These are phyloP conservation scores for Ogataea trehaloabstinens DNA, from an alignment of 805 yeast genomes.

Conservation along the genomic window DNA sequence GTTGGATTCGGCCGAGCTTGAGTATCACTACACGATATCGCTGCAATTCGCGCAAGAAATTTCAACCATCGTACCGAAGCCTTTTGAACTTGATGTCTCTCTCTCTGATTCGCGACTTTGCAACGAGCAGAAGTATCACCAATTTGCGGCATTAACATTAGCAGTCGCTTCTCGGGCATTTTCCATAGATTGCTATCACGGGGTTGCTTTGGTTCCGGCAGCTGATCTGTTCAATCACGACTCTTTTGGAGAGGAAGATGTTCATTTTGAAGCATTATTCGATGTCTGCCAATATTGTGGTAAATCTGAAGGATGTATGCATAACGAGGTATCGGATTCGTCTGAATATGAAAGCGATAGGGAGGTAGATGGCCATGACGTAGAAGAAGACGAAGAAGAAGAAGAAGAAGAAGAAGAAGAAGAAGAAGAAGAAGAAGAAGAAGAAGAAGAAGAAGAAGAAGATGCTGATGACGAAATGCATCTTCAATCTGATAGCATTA, in stretches of 20 bases:
- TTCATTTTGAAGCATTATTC: conserved; percentile 58
- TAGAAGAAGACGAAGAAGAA: conserved; percentile 21
- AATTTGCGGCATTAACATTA: conserved; percentile 57
- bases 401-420: conserved; percentile 25
- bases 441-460: conserved; percentile 23
- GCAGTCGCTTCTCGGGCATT: conserved; percentile 78
- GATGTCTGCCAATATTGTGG: conserved; percentile 38
- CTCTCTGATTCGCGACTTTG: conserved; percentile 17
- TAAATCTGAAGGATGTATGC: conserved; percentile 30
- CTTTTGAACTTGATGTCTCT: conserved; percentile 32
- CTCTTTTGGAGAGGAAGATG: conserved; percentile 52
- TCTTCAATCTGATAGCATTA: conserved; percentile 21
- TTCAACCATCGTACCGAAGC: conserved; percentile 32
- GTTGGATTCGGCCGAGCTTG: conserved; percentile 45
- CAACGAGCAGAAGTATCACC: conserved; percentile 32
- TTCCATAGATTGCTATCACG: conserved; percentile 72
- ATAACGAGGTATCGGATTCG: conserved; percentile 28
- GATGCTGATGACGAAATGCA: conserved; percentile 25
- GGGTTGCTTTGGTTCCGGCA: conserved; percentile 79
- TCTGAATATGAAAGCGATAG: conserved; percentile 25
- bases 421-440: conserved; percentile 18
- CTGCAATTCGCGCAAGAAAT: conserved; percentile 39
- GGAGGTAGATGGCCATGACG: conserved; percentile 22
- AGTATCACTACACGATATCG: conserved; percentile 38
- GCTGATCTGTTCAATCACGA: conserved; percentile 87